Base-by-base conservation (phyloP, 106 monocot genomes). In the Phalaenopsis aphrodite region DNA sequence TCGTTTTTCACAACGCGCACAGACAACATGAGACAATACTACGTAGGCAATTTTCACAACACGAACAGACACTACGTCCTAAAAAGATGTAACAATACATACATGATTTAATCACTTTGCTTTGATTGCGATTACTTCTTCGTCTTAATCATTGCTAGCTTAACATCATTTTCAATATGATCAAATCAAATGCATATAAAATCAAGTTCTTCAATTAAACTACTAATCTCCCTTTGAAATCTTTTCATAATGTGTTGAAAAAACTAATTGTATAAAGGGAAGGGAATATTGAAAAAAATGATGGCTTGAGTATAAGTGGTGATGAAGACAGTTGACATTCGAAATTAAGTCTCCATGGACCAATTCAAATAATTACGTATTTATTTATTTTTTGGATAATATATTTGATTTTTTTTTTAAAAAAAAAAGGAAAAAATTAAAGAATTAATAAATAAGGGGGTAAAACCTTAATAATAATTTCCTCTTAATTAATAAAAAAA, bases 271-370 rank as follows among this genome's bases (percentile, higher is more conserved):
- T n/a, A 61, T n/a, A 21, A 61, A 61, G 61, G 19, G 21, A 18
- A 61, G 18, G 4, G 61, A 61, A 61, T 61, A 30, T 61, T 61
- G 5, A 61, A 61, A 61, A n/a, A n/a, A 21, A 61, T 61, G n/a
- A 18, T 61, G 61, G 4, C n/a, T 61, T 21, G 21, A 61, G 61
- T 61, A 61, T 6, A 12, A 52, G 12, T 52, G 52, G 52, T 61
- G 61, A 61, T 61, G n/a, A 61, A 21, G 61, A 61, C 61, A 61
- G 61, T 61, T 61, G 61, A 61, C 61, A n/a, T n/a, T 61, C 61
- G n/a, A 61, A 61, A 61, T 30, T 0, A 30, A 30, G 21, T 61
- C 61, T 61, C 61, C 8, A n/a, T 61, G 8, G 61, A 61, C n/a
- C 61, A 19, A 61, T 61, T 21, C 21, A 61, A 61, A 21, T 4